Conservation (phyloP, 768 basidiomycete genomes). For the Lentinula edodes region DNA sequence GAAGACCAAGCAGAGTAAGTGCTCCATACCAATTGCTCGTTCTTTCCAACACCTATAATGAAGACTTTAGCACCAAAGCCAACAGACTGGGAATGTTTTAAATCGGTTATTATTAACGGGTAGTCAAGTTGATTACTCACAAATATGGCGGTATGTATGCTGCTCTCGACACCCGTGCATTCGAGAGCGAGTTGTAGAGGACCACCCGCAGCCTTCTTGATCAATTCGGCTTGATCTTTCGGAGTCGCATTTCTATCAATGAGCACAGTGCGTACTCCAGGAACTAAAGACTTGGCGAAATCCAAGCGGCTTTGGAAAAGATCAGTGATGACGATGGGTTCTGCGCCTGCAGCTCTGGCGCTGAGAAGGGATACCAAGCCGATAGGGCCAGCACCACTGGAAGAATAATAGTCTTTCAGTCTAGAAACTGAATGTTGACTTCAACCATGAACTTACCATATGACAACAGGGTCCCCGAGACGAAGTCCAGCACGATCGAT, state of each 20-base stretch:
- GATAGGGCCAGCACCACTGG: slow-evolving; percentile 64
- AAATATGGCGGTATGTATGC: slow-evolving; percentile 53
- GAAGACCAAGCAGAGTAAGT: background rate
- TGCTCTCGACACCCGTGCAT: slow-evolving; percentile 61
- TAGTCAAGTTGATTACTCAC: slow-evolving; percentile 26
- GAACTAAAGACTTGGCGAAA: slow-evolving; percentile 58
- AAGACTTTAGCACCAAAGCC: slow-evolving; percentile 65
- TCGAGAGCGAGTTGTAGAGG: slow-evolving; percentile 51
- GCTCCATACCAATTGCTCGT: slow-evolving; percentile 46
- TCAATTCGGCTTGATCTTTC: slow-evolving; percentile 45
- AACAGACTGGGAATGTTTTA: slow-evolving; percentile 37
- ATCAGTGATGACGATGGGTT: slow-evolving; percentile 67
- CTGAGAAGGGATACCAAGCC: slow-evolving; percentile 58
- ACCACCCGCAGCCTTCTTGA: slow-evolving; percentile 47
- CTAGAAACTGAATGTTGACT: background rate
- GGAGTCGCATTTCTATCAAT: slow-evolving; percentile 40
- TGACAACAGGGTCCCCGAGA: slow-evolving; percentile 57
- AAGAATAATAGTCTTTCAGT: background rate
- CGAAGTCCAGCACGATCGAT: slow-evolving; percentile 60
- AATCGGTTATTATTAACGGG: background rate
- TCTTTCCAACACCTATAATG: slow-evolving; percentile 65
- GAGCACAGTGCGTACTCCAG: slow-evolving; percentile 51
- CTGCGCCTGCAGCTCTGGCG: slow-evolving; percentile 63
- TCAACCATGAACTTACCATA: slow-evolving; percentile 40
- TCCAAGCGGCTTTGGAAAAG: slow-evolving; percentile 60